Evolutionary conservation across 2,329 filamentous ascomycete species (phyloP), one percentile per base, ranked within the genome.

Genomic region (Ceratocystis eucalypticola): DNA sequence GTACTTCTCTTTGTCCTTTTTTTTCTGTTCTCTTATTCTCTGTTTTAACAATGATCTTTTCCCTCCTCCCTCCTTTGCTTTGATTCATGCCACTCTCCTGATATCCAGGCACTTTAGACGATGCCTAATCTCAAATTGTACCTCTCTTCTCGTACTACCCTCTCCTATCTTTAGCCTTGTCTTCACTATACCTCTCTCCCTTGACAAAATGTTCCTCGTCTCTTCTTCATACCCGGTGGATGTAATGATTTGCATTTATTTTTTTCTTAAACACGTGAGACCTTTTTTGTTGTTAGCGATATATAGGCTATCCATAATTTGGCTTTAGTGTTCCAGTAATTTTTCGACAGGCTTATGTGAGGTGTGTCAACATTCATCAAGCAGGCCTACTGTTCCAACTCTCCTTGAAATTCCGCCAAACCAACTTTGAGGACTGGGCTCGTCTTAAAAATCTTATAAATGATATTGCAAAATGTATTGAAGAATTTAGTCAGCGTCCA

Each of bases 1-100:
- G 30, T 41, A 41, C 37, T 41, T 41, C 37, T 41, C 37, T 15
- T 41, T 41, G 37, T 41, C 1, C 37, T 41, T 12, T 41, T 61
- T 61, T 50, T 41, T 66, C 8, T 64, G 25, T 66, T 67, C 45
- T 59, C 62, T 41, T 41, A 41, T 33, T 59, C 55, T 59, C 20
- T 59, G 55, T 59, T 59, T 59, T 59, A 59, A 59, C 55, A 59
- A 59, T 37, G 55, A 59, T 33, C 17, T 59, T 37, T 59, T 8
- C 7, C 28, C 55, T 15, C 55, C 20, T 30, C 53, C 53, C 53
- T 57, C 25, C 30, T 37, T 15, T 37, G 5, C 25, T 8, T 64
- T 41, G 37, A 41, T 57, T 30, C 30, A 33, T 50, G 48, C 44
- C 45, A 61, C 46, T 53, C 28, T 53, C 6, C 46, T 17, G 20